Evolutionary conservation across 495 filamentous ascomycete species (phyloP), one percentile per base, ranked within the genome.

Genomic region (Penicillium verhagenii): DNA sequence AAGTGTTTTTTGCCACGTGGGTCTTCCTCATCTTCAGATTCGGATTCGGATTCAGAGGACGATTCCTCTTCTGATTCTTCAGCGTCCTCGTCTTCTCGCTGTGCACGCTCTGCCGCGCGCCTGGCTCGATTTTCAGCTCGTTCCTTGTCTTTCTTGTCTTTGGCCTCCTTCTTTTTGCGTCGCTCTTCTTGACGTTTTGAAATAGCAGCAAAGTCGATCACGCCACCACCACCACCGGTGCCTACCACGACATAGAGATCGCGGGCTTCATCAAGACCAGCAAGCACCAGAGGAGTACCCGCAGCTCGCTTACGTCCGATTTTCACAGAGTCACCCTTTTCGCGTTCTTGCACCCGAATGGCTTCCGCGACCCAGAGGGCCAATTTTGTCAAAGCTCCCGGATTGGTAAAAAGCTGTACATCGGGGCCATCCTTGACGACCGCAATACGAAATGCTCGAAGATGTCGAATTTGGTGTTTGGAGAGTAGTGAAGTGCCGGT

Each of bases 371-470:
- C 81, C 94, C 94, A 98, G 2, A 96, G 75, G 0, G 92, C 91
- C 9, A 98, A 78, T 69, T 97, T 97, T 3, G 90, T 93, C 50
- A 98, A 73, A 9, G 95, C 95, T 4, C 90, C 89, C 0, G 94
- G 92, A 61, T 96, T 92, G 6, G 86, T 88, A 70, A 98, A 98
- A 8, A 96, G 80, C 37, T 81, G 71, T 6, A 96, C 88, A 61
- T 97, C 94, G 0, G 92, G 90, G 1, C 93, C 90, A 64, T 97
- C 94, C 64, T 95, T 96, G 60, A 98, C 92, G 24, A 98, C 88
- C 9, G 89, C 92, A 77, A 98, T 92, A 33, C 94, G 89, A 72
- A 97, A 98, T 6, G 92, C 88, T 6, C 88, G 84, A 29, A 98
- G 77, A 67, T 96, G 90, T 11, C 89, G 86, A 58, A 98, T 96